Conservation (phyloP, 306 rosid species). For the Glycine tomentella region DNA sequence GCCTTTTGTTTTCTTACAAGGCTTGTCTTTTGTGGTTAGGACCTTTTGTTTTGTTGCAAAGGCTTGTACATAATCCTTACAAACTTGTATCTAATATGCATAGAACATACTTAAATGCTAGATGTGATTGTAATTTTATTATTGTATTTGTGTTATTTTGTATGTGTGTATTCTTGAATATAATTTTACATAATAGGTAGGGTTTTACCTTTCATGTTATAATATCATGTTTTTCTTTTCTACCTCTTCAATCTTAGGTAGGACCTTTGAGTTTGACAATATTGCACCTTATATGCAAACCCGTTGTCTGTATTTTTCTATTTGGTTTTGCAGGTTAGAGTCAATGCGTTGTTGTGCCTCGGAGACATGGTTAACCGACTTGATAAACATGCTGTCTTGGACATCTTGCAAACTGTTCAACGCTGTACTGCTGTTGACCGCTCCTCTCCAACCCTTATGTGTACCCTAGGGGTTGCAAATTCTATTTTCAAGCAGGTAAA, state of each 20-base stretch:
- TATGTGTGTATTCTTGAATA: not conserved
- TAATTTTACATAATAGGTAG: not conserved
- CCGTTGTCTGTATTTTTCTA: constrained; percentile 26
- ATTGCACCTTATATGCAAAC: constrained; percentile 2
- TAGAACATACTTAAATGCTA: not conserved
- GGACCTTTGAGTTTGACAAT: constrained; percentile 19
- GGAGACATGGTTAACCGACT: constrained; percentile 84
- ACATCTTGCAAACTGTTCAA: constrained; percentile 91
- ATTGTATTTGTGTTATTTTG: not conserved
- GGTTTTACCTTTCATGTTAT: constrained; percentile 4
- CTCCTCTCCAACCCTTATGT: constrained; percentile 98
- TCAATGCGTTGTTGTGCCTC: constrained; percentile 91
- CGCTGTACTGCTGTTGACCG: constrained; percentile 97
- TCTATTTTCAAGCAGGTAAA: constrained; percentile 89
- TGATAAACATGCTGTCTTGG: constrained; percentile 85
- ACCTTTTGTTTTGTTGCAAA: not conserved
- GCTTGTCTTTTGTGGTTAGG: too few relatives aligned
- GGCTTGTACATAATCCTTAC: not conserved
- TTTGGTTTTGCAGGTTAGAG: constrained; percentile 80
- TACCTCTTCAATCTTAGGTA: not conserved
- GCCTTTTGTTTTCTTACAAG: too few relatives aligned
- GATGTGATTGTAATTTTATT: not conserved
- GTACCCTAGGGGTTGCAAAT: constrained; percentile 97
- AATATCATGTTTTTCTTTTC: constrained; percentile 6
- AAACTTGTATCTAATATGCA: not conserved